A percentile compares a stretch with the other conserved stretches of the same genome.
Evolutionary conservation across 257 asterid genomes (phyloP).

Genomic region (Haberlea rhodopensis): DNA sequence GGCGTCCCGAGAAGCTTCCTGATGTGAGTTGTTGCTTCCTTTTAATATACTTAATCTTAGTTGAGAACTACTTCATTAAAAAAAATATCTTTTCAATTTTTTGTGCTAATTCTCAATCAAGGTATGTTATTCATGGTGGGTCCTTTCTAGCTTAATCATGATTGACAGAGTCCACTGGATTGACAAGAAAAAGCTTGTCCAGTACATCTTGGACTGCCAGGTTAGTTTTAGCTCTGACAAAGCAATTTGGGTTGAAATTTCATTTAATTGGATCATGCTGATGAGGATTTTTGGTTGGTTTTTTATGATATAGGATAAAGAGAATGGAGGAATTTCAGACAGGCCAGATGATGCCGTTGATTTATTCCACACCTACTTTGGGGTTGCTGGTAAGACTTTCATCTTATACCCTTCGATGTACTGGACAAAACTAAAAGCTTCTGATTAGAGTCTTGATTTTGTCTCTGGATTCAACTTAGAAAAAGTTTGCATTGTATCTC

Average conservation of each 20-base stretch:
- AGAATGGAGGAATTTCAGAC: slow-evolving; percentile 94
- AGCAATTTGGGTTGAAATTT: slow-evolving; percentile 9
- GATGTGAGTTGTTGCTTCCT: slow-evolving; percentile 55
- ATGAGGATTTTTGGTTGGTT: not conserved
- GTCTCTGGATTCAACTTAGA: not conserved
- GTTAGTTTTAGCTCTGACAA: slow-evolving; percentile 32
- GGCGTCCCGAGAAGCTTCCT: slow-evolving; percentile 99
- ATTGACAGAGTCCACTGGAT: slow-evolving; percentile 94
- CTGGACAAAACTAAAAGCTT: not conserved
- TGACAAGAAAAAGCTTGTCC: slow-evolving; percentile 70
- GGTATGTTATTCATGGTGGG: slow-evolving; percentile 99
- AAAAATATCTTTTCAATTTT: not conserved
- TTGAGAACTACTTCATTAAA: not conserved
- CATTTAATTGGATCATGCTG: not conserved
- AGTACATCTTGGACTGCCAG: slow-evolving; percentile 89
- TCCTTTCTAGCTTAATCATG: slow-evolving; percentile 86
- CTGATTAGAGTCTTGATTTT: not conserved
- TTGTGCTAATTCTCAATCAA: slow-evolving; percentile 30
- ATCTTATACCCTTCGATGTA: not conserved
- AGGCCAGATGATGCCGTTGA: slow-evolving; percentile 95
- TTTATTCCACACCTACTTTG: slow-evolving; percentile 84
- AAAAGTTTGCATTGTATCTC: not conserved
- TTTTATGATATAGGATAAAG: slow-evolving; percentile 59
- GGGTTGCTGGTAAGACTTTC: slow-evolving; percentile 66
- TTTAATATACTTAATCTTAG: slow-evolving; percentile 2